These are phyloP conservation scores for Lichtheimia hyalospora DNA, from an alignment of 371 early-diverging fungal species.

Conservation along the genomic window DNA sequence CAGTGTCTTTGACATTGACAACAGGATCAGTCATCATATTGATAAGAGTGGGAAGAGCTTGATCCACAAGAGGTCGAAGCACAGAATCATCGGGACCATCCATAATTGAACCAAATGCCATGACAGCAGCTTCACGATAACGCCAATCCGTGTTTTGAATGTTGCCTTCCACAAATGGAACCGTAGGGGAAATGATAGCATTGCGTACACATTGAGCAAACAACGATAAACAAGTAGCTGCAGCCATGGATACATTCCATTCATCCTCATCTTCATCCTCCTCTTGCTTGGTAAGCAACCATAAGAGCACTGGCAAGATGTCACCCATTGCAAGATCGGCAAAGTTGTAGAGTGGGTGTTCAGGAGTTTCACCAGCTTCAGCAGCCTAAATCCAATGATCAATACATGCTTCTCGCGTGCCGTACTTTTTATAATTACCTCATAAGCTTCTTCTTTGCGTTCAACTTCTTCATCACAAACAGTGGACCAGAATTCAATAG, in stretches of 20 bases:
- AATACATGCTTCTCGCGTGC: neutral
- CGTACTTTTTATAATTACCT: conserved; percentile 17
- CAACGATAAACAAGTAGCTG: conserved; percentile 89
- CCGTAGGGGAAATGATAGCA: conserved; percentile 73
- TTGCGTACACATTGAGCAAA: conserved; percentile 83
- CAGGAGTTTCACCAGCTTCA: conserved; percentile 55
- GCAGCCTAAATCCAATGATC: conserved; percentile 37
- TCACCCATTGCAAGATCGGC: conserved; percentile 75
- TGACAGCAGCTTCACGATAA: conserved; percentile 93
- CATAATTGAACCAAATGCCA: conserved; percentile 97
- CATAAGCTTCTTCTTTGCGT: conserved; percentile 51
- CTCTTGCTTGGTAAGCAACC: conserved; percentile 88
- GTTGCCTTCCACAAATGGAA: conserved; percentile 89
- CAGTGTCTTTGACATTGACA: conserved; percentile 90
- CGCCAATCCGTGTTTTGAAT: conserved; percentile 87
- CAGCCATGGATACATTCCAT: conserved; percentile 97
- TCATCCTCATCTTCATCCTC: conserved; percentile 98
- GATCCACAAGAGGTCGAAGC: conserved; percentile 76
- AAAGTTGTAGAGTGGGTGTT: conserved; percentile 70
- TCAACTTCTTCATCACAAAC: conserved; percentile 94
- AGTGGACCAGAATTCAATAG: conserved; percentile 98
- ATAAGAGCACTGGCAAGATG: conserved; percentile 85
- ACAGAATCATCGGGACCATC: conserved; percentile 82
- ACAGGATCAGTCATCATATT: conserved; percentile 86
- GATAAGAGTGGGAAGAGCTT: conserved; percentile 86